Conservation (phyloP, 2,329 filamentous ascomycete species). For the Fragosphaeria purpurea region DNA sequence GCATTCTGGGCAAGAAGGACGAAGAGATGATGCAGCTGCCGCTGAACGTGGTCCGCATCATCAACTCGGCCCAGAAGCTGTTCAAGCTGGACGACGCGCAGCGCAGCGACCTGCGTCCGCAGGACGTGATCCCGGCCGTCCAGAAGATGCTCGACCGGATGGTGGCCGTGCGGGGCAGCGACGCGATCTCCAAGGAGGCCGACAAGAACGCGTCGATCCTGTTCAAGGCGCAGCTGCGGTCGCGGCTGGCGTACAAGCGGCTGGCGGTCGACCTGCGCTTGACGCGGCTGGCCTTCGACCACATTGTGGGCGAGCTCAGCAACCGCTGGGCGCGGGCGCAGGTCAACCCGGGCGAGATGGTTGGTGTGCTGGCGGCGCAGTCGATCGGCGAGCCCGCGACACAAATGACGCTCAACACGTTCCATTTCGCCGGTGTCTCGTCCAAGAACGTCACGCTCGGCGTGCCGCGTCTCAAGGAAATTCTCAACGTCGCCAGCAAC, state of each 20-base stretch:
- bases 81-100: conserved; percentile 82
- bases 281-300: conserved; percentile 85
- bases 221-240: conserved; percentile 86
- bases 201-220: conserved; percentile 81
- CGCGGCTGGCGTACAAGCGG: conserved; percentile 84
- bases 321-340: conserved; percentile 76
- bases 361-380: conserved; percentile 92
- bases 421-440: conserved; percentile 99
- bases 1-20: conserved; percentile 46
- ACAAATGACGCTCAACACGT: conserved; percentile 98
- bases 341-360: conserved; percentile 95
- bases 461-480: conserved; percentile 98
- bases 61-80: conserved; percentile 79
- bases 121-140: conserved; percentile 75
- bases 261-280: conserved; percentile 77
- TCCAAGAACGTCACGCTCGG: conserved; percentile 98
- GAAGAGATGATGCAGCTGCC: conserved; percentile 85
- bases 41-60: conserved; percentile 82
- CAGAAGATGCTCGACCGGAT: conserved; percentile 65
- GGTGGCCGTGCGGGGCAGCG: conserved; percentile 75
- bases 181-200: conserved; percentile 74
- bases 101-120: conserved; percentile 81
- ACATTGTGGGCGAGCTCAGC: conserved; percentile 84
- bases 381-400: conserved; percentile 98
- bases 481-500: conserved; percentile 93